Conservation (phyloP, 2,329 filamentous ascomycete genomes). For the Tolypocladium capitatum region DNA sequence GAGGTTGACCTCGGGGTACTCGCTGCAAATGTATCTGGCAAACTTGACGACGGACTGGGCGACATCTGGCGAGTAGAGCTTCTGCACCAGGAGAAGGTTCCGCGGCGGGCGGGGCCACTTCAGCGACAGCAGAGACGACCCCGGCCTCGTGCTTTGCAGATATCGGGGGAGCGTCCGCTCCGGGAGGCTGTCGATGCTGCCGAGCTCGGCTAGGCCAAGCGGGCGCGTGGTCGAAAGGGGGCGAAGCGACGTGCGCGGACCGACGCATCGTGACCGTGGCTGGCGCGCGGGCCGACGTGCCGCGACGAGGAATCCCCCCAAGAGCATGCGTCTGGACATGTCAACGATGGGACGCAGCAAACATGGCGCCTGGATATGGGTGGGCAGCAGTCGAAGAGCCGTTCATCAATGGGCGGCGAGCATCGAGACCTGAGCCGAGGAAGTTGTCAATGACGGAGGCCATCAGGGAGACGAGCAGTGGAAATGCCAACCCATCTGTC, state of each 20-base stretch:
- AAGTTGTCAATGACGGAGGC: background rate
- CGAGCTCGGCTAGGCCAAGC: constrained; percentile 19
- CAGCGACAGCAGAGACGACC: constrained; percentile 40
- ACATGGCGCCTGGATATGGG: background rate
- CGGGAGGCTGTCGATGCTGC: constrained; percentile 20
- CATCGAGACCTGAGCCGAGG: no score
- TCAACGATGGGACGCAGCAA: background rate
- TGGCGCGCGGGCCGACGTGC: background rate
- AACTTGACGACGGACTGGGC: constrained; percentile 39
- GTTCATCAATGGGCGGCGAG: background rate
- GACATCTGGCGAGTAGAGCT: constrained; percentile 41
- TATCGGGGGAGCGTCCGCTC: constrained; percentile 21
- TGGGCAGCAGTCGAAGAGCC: background rate
- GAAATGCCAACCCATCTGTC: background rate
- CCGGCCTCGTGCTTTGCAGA: constrained; percentile 27
- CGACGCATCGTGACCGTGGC: background rate
- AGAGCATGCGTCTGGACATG: background rate
- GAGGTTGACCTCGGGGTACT: constrained; percentile 70
- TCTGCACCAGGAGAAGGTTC: constrained; percentile 45
- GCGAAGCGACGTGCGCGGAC: constrained; percentile 11
- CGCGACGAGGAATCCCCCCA: background rate
- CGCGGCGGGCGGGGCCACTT: constrained; percentile 40
- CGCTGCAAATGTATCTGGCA: constrained; percentile 59
- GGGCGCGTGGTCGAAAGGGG: constrained; percentile 35
- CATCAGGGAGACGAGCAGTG: no score